Base-by-base conservation (phyloP, 768 basidiomycete species). In the Kwoniella newhampshirensis region DNA sequence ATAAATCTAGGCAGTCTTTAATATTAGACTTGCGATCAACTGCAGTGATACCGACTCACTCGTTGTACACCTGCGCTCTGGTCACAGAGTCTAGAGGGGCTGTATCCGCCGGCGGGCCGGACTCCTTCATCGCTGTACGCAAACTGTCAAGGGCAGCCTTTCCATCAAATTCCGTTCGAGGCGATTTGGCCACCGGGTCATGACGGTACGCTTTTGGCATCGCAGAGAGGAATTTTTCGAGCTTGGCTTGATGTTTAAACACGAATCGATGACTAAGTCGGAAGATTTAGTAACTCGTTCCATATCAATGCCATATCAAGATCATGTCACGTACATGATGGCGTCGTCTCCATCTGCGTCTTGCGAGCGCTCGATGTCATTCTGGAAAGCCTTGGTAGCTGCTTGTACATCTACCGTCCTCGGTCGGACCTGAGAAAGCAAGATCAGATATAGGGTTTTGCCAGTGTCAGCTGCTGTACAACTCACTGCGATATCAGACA, bases 401-500 rank as follows among this genome's bases (percentile, higher is more conserved):
- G 44, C 23, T 25, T 54, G 49, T 4, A 70, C 36, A 26, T 73
- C 71, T 5, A 37, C 25, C 5, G 60, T 61, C 41, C 58, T 57
- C 13, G 71, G 71, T 39, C 63, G 61, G 27, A 67, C 54, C 71
- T 73, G 26, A 18, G 21, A 37, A 23, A 17, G 21, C n/a, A n/a
- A n/a, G n/a, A n/a, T n/a, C n/a, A n/a, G n/a, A n/a, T n/a, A n/a
- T n/a, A n/a, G n/a, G n/a, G n/a, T n/a, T n/a, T n/a, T n/a, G n/a
- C n/a, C n/a, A n/a, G n/a, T n/a, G n/a, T n/a, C 13, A 13, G 13
- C 13, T 32, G 6, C 13, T 32, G 7, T 6, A 13, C 13, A 13
- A 68, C 69, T 60, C 47, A 73, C 71, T 32, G 71, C 70, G 4
- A 71, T 50, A 51, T 75, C 70, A 2, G 59, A 64, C 48, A 75